These are phyloP conservation scores for Daldinia concentrica DNA, from an alignment of 495 filamentous ascomycete species.

Conservation along the genomic window DNA sequence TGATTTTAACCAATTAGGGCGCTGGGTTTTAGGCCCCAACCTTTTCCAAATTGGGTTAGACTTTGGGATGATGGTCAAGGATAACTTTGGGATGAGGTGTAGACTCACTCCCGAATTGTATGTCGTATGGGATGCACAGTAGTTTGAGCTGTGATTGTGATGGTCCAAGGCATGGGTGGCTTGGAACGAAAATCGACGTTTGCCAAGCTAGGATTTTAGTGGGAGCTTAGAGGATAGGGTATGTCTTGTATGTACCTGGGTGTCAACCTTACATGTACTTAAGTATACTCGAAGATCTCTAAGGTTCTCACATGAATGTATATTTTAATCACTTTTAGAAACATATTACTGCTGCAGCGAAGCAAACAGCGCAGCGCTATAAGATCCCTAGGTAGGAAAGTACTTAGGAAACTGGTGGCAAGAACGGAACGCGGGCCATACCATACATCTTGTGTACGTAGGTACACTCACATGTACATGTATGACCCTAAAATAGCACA, in stretches of 20 bases:
- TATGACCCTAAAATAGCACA: constrained; percentile 17
- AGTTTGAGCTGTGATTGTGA: constrained; percentile 19
- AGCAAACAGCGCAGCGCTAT: background rate
- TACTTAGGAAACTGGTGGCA: background rate
- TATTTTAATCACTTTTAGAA: background rate
- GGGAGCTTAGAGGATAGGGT: background rate
- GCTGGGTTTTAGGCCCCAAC: no score
- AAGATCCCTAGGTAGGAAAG: background rate
- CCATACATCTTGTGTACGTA: background rate
- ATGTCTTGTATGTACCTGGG: background rate
- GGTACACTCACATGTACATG: background rate
- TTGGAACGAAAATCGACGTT: constrained; percentile 36
- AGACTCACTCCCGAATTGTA: background rate
- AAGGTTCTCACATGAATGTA: background rate
- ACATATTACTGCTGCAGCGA: background rate
- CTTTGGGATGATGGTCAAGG: no score
- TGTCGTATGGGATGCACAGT: no score
- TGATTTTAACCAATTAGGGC: no score
- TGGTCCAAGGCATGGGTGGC: constrained; percentile 19
- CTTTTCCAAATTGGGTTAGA: no score
- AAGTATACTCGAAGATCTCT: background rate
- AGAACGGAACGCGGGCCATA: background rate
- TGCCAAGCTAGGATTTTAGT: constrained; percentile 19
- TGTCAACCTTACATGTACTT: background rate
- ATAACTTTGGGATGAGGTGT: no score